phyloP scores from a whole-genome alignment of 352 stramenopile species.

The Globisporangium irregulare region DNA sequence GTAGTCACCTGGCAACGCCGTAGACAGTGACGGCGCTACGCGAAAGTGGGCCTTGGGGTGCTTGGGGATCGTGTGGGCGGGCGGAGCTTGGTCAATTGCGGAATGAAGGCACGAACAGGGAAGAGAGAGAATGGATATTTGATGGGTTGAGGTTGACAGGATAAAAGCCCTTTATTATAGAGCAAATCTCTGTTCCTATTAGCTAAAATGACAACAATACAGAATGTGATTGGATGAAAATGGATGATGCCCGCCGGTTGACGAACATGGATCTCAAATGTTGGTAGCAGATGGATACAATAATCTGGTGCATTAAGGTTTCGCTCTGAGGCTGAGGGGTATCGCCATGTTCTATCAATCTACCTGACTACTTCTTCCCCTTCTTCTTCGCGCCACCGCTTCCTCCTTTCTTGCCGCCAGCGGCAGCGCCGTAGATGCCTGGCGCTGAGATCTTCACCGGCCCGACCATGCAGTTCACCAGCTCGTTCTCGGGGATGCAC shows the following conservation, averaged over 20 bases:
- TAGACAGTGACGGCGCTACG: not conserved
- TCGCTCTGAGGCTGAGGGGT: not conserved
- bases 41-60: not conserved
- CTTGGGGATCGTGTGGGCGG: not conserved
- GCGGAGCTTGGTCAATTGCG: not conserved
- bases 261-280: too few relatives aligned
- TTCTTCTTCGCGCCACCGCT: conserved; percentile 19
- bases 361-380: conserved; percentile 25
- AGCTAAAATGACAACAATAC: not conserved
- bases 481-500: conserved; percentile 84
- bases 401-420: conserved; percentile 37
- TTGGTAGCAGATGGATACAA: too few relatives aligned
- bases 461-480: conserved; percentile 89
- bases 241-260: not conserved
- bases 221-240: not conserved
- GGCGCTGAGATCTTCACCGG: conserved; percentile 87
- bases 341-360: not conserved
- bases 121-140: not conserved
- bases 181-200: not conserved
- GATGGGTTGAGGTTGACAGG: not conserved
- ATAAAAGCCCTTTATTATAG: not conserved
- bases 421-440: conserved; percentile 40
- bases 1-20: not conserved
- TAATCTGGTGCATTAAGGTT: not conserved
- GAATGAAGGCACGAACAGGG: not conserved